Base-by-base conservation (phyloP, 164 flowering plant genomes). In the Buxus sempervirens region DNA sequence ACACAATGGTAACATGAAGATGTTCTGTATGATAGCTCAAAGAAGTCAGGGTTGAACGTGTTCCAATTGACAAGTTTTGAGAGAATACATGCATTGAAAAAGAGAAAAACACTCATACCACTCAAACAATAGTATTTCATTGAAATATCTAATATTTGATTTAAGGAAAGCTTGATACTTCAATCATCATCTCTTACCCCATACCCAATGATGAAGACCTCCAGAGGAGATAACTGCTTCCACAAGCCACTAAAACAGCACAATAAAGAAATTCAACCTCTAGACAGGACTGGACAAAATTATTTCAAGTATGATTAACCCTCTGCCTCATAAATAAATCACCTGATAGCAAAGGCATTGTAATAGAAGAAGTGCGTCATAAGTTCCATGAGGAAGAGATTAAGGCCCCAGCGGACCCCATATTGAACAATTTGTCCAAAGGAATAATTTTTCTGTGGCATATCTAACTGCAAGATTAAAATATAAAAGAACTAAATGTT, bases 271-370 rank as follows among this genome's bases (percentile, higher is more conserved):
- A 15, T 0, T 24, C 26, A 54, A 27, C 3, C n/a, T 38, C 22
- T 24, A 26, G 54, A 67, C 21, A 25, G 59, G 20, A 56, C 22
- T 38, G 27, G 27, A 51, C 38, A 57, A 60, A 27, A 48, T 54
- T 58, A 9, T 48, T 57, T 0, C 9, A 5, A 20, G 26, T 9
- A 54, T 16, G 1, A 54, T 16, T n/a, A 23, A 14, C 20, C 49
- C n/a, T 42, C 9, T 18, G 65, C 36, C 24, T 49, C 64, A 55
- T 24, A 56, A 63, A 12, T 60, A 13, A 61, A 76, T 79, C 66
- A 95, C 99, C 99, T 92, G 66, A 80, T 79, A 32, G 90, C 93
- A 76, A 90, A 89, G 64, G 98, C 98, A 80, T 95, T 92, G 70
- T 86, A 92, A 76, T 88, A 85, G 51, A 83, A 84, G 21, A 88